Evolutionary conservation across 257 asterid species (phyloP), one percentile per base, ranked within the genome.

Genomic region (Lycium ferocissimum): DNA sequence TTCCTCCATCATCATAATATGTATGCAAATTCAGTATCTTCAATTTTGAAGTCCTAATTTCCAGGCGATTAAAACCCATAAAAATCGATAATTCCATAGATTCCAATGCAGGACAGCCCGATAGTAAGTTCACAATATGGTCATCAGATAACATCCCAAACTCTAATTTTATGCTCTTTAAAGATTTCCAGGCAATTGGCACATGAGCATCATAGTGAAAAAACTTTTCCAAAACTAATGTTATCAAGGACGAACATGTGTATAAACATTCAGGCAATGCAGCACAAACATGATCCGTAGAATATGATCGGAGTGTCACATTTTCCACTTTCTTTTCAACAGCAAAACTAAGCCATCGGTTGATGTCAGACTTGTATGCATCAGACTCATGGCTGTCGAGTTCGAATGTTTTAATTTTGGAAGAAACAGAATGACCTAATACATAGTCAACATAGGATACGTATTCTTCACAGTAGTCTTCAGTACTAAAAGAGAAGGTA

Each of bases 281-380:
- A 61, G 37, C 6, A 61, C 5, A 20, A 11, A 26, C 11, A 13
- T 56, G 18, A 2, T 59, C 66, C 9, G 18, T 11, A 59, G 33
- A 59, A 18, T 59, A 18, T 59, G 66, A 59, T 11, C 66, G 2
- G 22, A 59, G 33, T 20, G 2, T 3, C 20, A 59, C 69, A 62
- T 62, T 20, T 62, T 62, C 69, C 69, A 62, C 69, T 62, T 62
- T 62, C 37, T 62, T 62, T n/a, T 62, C 69, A 62, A 62, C 69
- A 61, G 35, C 67, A 61, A 20, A 61, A 61, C 35, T 61, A 61
- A 61, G 15, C 69, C 37, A 62, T 20, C 69, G 2, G 37, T 11
- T 8, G 37, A 62, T 53, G 14, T 62, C 13, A 14, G 69, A 62
- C 14, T 20, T 9, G 37, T 9, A 62, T 20, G 33, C 69, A 9